Evolutionary conservation across 1,284 basidiomycete species (phyloP), one percentile per base, ranked within the genome.

Genomic region (Rhodotorula sp.): DNA sequence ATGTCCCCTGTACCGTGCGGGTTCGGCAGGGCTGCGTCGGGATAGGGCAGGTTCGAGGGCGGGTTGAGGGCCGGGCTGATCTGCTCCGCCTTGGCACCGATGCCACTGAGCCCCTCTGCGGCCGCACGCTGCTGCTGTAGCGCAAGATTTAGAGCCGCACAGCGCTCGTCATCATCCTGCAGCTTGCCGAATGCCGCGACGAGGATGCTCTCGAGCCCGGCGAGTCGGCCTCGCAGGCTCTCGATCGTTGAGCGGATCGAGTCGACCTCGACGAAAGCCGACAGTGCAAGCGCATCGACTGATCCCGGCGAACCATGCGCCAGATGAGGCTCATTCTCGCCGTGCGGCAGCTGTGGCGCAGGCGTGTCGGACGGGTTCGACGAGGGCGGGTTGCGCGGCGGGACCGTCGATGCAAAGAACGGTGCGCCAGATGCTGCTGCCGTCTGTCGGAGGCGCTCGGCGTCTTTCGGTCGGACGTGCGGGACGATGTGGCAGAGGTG

Each of bases 401-500:
- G 34, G 34, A 34, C 34, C 34, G 57, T 4, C 13, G 44, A 9
- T 3, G 5, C 3, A 16, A 27, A 25, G 57, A 59, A 25, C 14
- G 16, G 44, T 13, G 44, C 17, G n/a, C 44, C n/a, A 19, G 42
- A 5, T 10, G 41, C 41, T 19, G 17, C 41, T 42, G 21, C 34
- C 19, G 25, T 19, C 23, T 53, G 25, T 2, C 14, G 34, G 1
- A 56, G 21, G 12, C n/a, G 41, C 54, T 46, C 59, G 7, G 48
- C 53, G 16, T 67, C 66, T 23, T 62, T 67, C 17, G 69, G 65
- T 34, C 59, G 57, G 25, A 71, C 63, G 19, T 71, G 64, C 54
- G 63, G 55, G 7, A 67, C 65, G 34, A 64, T n/a, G 9, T 52
- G 59, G 41, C 70, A 71, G 1, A 71, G 59, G 49, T 71, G 66